Evolutionary conservation across 129 eudicot genomes (phyloP).

Genomic region (Centaurea solstitialis): DNA sequence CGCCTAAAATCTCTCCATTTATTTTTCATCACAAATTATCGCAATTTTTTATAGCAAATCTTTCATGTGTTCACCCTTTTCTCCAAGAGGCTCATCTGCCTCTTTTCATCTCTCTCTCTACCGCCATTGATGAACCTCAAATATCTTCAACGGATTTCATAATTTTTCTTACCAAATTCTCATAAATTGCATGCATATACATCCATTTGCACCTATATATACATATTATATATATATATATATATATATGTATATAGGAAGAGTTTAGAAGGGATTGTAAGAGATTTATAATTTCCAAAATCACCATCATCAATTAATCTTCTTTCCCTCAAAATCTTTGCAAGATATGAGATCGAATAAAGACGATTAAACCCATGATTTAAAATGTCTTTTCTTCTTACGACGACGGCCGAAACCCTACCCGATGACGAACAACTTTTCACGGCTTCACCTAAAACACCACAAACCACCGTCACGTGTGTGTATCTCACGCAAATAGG

Average conservation of each 20-base stretch:
- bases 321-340: background rate
- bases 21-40: background rate
- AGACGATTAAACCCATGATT: background rate
- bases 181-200: background rate
- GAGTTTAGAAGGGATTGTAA: background rate
- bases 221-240: no score
- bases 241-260: background rate
- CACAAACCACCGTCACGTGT: conserved; percentile 66
- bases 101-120: background rate
- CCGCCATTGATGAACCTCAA: conserved; percentile 1
- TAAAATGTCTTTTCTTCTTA: background rate
- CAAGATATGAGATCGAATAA: background rate
- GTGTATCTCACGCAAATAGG: conserved; percentile 71
- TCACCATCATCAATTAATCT: background rate
- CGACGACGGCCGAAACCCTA: background rate
- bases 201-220: background rate
- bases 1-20: background rate
- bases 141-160: background rate
- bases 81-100: background rate
- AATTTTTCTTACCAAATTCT: background rate
- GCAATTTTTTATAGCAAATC: background rate
- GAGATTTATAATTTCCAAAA: background rate
- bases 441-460: conserved; percentile 29
- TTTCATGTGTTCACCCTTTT: background rate
- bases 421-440: background rate